Conservation (phyloP, 78 protist species). For the Speleostelium caveatum region DNA sequence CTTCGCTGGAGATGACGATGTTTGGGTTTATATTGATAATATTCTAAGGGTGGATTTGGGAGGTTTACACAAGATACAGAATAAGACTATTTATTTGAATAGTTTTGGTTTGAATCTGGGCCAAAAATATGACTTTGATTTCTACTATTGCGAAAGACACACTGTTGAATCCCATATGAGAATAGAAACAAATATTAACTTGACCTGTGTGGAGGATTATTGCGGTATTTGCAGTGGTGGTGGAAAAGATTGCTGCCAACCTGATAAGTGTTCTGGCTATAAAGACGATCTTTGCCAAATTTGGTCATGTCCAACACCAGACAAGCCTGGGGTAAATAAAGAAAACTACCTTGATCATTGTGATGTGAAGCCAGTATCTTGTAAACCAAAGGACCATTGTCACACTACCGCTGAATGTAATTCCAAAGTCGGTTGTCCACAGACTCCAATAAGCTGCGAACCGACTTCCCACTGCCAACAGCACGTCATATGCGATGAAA, state of each 20-base stretch:
- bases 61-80: slow-evolving; percentile 24
- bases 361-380: neutral
- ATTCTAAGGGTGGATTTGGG: slow-evolving; percentile 55
- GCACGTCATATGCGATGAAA: neutral
- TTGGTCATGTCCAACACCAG: slow-evolving; percentile 19
- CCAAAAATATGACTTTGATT: slow-evolving; percentile 3
- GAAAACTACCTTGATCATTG: neutral
- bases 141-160: slow-evolving; percentile 51
- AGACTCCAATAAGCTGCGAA: neutral
- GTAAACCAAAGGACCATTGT: neutral
- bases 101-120: neutral
- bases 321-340: neutral
- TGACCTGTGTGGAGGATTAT: slow-evolving; percentile 10
- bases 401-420: neutral
- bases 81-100: neutral
- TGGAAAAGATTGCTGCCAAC: slow-evolving; percentile 22
- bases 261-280: neutral
- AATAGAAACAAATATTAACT: slow-evolving; percentile 12
- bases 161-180: slow-evolving; percentile 27
- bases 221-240: slow-evolving; percentile 68
- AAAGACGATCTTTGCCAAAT: neutral
- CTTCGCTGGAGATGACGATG: slow-evolving; percentile 78
- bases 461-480: neutral
- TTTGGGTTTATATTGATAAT: slow-evolving; percentile 69
- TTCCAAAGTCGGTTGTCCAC: neutral